Conservation (phyloP, 2,329 filamentous ascomycete species). For the Aspergillus clavatus region DNA sequence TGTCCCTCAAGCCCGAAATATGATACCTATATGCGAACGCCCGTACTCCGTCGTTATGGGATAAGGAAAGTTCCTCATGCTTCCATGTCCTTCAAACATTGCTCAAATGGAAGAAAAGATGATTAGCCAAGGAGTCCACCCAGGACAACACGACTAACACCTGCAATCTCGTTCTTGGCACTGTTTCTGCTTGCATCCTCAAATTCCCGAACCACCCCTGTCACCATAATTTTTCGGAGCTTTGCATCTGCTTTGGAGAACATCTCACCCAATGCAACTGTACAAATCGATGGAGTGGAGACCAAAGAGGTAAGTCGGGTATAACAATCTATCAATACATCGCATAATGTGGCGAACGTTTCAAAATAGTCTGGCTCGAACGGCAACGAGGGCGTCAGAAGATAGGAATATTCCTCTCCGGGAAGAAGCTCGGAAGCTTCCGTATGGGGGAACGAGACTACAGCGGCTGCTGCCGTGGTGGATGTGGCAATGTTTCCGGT, state of each 20-base stretch:
- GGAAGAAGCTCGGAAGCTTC: constrained; percentile 61
- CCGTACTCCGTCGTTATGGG: too few relatives aligned
- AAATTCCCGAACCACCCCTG: constrained; percentile 84
- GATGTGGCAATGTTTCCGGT: constrained; percentile 37
- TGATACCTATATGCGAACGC: too few relatives aligned
- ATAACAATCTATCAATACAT: constrained; percentile 91
- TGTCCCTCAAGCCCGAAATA: too few relatives aligned
- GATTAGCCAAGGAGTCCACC: constrained; percentile 67
- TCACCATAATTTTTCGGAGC: constrained; percentile 82
- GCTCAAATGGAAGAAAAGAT: too few relatives aligned
- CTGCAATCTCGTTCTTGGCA: constrained; percentile 74
- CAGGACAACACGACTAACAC: constrained; percentile 81
- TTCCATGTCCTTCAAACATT: too few relatives aligned
- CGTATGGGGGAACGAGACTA: constrained; percentile 41
- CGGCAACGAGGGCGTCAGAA: constrained; percentile 85
- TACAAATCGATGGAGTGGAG: constrained; percentile 68
- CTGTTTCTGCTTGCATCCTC: constrained; percentile 76
- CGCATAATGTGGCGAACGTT: constrained; percentile 92
- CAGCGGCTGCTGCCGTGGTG: constrained; percentile 34
- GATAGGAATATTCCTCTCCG: constrained; percentile 80
- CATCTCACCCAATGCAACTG: constrained; percentile 67
- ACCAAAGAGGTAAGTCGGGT: constrained; percentile 70
- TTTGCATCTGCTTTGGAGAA: constrained; percentile 86
- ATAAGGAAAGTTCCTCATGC: too few relatives aligned
- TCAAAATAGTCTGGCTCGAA: constrained; percentile 98